Conservation (phyloP, 352 stramenopile genomes). For the Elongisporangium senticosum region DNA sequence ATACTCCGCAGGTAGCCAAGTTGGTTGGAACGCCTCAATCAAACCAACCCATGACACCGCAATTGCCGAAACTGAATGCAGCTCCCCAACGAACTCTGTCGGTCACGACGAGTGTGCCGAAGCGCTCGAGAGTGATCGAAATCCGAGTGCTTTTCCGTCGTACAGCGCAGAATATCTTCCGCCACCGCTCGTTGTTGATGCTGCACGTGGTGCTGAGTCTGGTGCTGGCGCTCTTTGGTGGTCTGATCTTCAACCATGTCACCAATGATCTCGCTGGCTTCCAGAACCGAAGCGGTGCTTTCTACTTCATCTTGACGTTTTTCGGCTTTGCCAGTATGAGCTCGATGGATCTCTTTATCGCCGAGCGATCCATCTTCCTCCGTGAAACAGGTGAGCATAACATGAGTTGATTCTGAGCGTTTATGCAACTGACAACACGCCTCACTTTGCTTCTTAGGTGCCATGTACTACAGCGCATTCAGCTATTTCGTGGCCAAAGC, state of each 20-base stretch:
- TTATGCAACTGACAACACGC: background rate
- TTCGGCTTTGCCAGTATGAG: slow-evolving; percentile 83
- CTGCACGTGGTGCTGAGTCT: slow-evolving; percentile 59
- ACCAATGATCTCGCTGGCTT: slow-evolving; percentile 79
- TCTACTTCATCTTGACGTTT: slow-evolving; percentile 85
- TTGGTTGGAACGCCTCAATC: slow-evolving; percentile 19
- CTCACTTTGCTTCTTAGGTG: slow-evolving; percentile 17
- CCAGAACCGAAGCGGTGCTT: slow-evolving; percentile 79
- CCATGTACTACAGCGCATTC: slow-evolving; percentile 73
- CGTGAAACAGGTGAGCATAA: slow-evolving; percentile 44
- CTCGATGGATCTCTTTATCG: slow-evolving; percentile 82
- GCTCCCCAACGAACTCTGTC: background rate
- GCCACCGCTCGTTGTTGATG: slow-evolving; percentile 63
- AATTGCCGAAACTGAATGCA: background rate
- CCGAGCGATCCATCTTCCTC: slow-evolving; percentile 68
- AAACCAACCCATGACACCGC: slow-evolving; percentile 1
- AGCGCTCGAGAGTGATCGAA: slow-evolving; percentile 48
- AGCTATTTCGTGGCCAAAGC: slow-evolving; percentile 81
- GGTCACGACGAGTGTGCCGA: slow-evolving; percentile 4
- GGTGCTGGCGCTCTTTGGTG: slow-evolving; percentile 52
- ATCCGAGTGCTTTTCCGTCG: slow-evolving; percentile 65
- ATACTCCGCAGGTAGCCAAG: slow-evolving; percentile 38
- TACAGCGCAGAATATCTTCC: slow-evolving; percentile 65
- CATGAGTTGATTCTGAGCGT: background rate
- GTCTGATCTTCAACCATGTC: slow-evolving; percentile 78